Conservation (phyloP, 129 eudicot species). For the Ambrosia artemisiifolia region DNA sequence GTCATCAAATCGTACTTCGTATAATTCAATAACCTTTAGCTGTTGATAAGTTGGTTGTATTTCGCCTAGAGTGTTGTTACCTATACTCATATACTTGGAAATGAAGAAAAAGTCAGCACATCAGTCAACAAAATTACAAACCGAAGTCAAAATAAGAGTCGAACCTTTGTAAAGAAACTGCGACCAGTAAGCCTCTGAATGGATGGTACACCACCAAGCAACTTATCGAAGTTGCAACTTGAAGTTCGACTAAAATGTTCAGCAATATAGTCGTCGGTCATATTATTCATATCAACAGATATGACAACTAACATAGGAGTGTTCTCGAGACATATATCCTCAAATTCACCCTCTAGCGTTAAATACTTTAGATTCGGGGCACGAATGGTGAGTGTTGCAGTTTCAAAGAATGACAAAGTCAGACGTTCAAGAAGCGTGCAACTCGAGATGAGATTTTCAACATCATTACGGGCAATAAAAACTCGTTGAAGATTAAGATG, state of each 20-base stretch:
- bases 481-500: conserved; percentile 83
- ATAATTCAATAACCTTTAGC: conserved; percentile 64
- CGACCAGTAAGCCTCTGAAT: conserved; percentile 81
- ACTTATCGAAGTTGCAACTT: conserved; percentile 80
- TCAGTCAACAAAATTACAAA: conserved; percentile 1
- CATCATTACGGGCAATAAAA: conserved; percentile 57
- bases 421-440: conserved; percentile 91
- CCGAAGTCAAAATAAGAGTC: neutral
- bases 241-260: conserved; percentile 81
- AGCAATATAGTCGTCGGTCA: conserved; percentile 71
- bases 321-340: conserved; percentile 73
- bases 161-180: conserved; percentile 88
- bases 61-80: conserved; percentile 44
- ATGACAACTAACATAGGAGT: conserved; percentile 65
- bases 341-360: conserved; percentile 85
- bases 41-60: conserved; percentile 38
- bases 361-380: conserved; percentile 85
- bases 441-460: conserved; percentile 66
- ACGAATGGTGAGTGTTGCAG: conserved; percentile 67
- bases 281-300: conserved; percentile 82
- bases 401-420: conserved; percentile 74
- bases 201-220: conserved; percentile 84
- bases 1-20: conserved; percentile 93
- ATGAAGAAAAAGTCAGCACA: neutral
- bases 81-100: conserved; percentile 82